Evolutionary conservation across 2,329 filamentous ascomycete genomes (phyloP).

Genomic region (Blastomyces gilchristii): DNA sequence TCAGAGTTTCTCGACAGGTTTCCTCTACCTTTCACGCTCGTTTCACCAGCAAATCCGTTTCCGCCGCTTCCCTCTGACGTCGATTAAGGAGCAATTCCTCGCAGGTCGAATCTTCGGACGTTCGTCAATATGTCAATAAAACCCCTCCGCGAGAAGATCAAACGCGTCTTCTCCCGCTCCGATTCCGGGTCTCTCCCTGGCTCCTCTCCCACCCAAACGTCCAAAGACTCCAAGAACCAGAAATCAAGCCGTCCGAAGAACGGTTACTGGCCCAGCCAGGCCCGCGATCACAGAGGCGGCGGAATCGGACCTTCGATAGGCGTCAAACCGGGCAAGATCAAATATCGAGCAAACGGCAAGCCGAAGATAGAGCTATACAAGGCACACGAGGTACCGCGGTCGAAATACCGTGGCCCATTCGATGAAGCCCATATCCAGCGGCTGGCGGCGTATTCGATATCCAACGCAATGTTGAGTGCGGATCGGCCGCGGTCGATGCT

Average conservation of each 20-base stretch:
- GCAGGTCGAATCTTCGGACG: not conserved
- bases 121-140: conserved; percentile 7
- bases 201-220: conserved; percentile 3
- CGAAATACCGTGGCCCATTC: conserved; percentile 41
- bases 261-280: not conserved
- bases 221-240: conserved; percentile 10
- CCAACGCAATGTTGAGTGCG: conserved; percentile 22
- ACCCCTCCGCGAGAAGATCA: conserved; percentile 16
- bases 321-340: conserved; percentile 7
- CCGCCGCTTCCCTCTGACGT: not conserved
- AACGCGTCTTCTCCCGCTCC: conserved; percentile 15
- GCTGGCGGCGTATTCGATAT: conserved; percentile 37
- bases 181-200: not conserved
- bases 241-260: not conserved
- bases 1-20: not conserved
- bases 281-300: not conserved
- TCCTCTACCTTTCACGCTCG: not conserved
- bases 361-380: conserved; percentile 41
- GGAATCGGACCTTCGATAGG: not conserved
- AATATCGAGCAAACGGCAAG: conserved; percentile 19
- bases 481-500: conserved; percentile 29
- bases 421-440: conserved; percentile 37
- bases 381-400: conserved; percentile 38
- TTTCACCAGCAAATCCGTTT: not conserved
- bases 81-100: not conserved